phyloP scores from a whole-genome alignment of 2,329 filamentous ascomycete genomes.

The Talaromyces sp. region DNA sequence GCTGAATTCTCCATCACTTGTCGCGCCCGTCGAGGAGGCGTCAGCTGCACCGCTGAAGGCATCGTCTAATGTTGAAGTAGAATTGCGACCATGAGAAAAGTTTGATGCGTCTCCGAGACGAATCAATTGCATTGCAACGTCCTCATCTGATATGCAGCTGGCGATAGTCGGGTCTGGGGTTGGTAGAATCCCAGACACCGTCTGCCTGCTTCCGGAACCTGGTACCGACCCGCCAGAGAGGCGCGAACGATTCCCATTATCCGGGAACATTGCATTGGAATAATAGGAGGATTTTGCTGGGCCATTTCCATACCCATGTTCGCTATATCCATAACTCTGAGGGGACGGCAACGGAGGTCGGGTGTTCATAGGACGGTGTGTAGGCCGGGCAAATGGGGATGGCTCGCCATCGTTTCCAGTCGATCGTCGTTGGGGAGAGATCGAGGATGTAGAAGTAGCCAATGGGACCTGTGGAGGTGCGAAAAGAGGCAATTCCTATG shows the following conservation, averaged over 20 bases:
- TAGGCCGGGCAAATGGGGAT: slow-evolving; percentile 71
- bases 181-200: slow-evolving; percentile 66
- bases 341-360: slow-evolving; percentile 78
- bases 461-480: slow-evolving; percentile 91
- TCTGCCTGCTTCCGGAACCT: slow-evolving; percentile 39
- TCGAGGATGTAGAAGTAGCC: slow-evolving; percentile 93
- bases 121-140: slow-evolving; percentile 96
- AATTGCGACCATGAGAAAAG: slow-evolving; percentile 87
- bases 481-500: slow-evolving; percentile 90
- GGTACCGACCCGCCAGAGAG: slow-evolving; percentile 49
- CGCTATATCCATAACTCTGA: slow-evolving; percentile 66
- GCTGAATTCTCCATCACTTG: slow-evolving; percentile 67
- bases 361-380: slow-evolving; percentile 77
- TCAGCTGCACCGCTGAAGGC: slow-evolving; percentile 89
- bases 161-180: slow-evolving; percentile 97
- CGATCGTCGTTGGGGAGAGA: slow-evolving; percentile 84
- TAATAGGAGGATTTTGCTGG: slow-evolving; percentile 50
- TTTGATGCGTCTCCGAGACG: slow-evolving; percentile 91
- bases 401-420: slow-evolving; percentile 64
- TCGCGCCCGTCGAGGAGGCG: slow-evolving; percentile 76
- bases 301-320: slow-evolving; percentile 39
- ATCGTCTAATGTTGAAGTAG: slow-evolving; percentile 89
- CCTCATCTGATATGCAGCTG: slow-evolving; percentile 96
- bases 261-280: slow-evolving; percentile 58
- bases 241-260: slow-evolving; percentile 61